Conservation (phyloP, 306 rosid genomes). For the Dicorynia guianensis region DNA sequence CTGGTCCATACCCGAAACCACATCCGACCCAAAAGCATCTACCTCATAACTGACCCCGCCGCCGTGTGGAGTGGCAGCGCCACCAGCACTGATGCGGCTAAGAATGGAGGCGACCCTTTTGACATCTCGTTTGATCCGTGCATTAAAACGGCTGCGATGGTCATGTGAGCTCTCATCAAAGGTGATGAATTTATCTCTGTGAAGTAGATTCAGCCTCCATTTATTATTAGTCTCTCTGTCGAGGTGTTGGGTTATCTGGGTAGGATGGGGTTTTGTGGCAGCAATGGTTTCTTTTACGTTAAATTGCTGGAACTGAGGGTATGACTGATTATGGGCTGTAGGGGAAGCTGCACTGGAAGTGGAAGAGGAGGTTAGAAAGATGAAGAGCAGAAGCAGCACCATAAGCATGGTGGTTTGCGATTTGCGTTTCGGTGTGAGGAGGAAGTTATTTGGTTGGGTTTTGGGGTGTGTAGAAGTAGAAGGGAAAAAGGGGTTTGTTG, state of each 20-base stretch:
- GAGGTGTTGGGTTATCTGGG: slow-evolving; percentile 12
- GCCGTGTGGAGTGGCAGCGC: neutral
- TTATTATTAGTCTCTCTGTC: neutral
- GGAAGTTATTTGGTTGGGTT: slow-evolving; percentile 48
- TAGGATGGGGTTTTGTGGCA: slow-evolving; percentile 34
- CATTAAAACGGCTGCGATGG: slow-evolving; percentile 48
- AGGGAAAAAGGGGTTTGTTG: neutral
- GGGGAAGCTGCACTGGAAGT: slow-evolving; percentile 29
- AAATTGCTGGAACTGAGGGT: slow-evolving; percentile 53
- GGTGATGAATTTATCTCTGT: slow-evolving; percentile 65
- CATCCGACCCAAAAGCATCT: slow-evolving; percentile 80
- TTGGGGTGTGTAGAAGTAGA: neutral
- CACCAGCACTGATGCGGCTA: slow-evolving; percentile 42
- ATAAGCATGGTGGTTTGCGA: slow-evolving; percentile 24
- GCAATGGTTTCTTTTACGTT: slow-evolving; percentile 41
- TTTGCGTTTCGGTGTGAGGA: slow-evolving; percentile 9
- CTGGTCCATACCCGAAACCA: slow-evolving; percentile 88
- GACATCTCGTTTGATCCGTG: slow-evolving; percentile 69
- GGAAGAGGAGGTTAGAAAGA: slow-evolving; percentile 29
- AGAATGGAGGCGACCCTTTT: slow-evolving; percentile 59
- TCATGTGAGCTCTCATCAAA: neutral
- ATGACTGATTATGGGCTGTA: slow-evolving; percentile 32
- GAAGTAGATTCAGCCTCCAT: slow-evolving; percentile 67
- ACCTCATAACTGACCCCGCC: slow-evolving; percentile 26
- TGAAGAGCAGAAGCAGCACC: neutral